Percentiles rank a stretch among this genome's conserved stretches.
These are phyloP conservation scores for Leccinum variabile DNA, from an alignment of 1,284 basidiomycete genomes.

Conservation along the genomic window DNA sequence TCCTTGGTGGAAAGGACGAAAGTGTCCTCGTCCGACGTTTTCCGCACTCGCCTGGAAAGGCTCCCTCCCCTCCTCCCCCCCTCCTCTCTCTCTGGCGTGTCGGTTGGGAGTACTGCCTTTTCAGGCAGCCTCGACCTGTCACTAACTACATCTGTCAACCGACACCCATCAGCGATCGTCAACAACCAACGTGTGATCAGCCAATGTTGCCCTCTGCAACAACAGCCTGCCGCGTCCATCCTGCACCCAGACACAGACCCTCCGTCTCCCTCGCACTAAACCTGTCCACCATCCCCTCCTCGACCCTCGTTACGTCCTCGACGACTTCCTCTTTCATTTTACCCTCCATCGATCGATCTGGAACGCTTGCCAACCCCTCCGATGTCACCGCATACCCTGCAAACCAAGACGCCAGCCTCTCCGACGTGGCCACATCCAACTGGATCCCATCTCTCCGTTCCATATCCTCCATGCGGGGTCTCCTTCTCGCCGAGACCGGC, in stretches of 20 bases:
- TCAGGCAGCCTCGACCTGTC: too few species aligned
- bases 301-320: slow-evolving; percentile 27
- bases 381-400: slow-evolving; percentile 21
- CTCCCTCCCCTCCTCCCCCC: too few species aligned
- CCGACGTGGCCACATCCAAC: slow-evolving; percentile 1
- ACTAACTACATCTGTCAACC: slow-evolving; percentile 3
- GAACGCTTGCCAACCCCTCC: slow-evolving; percentile 14
- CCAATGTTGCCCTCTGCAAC: slow-evolving; percentile 15
- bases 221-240: slow-evolving; percentile 3
- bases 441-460: slow-evolving; percentile 39
- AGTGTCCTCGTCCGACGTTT: too few species aligned
- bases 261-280: slow-evolving; percentile 22
- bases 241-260: slow-evolving; percentile 8
- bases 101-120: too few species aligned
- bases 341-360: slow-evolving; percentile 16
- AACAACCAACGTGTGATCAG: slow-evolving; percentile 5
- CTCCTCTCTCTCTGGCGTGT: too few species aligned
- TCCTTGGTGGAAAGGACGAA: too few species aligned
- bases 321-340: slow-evolving; percentile 29
- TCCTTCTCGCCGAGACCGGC: slow-evolving; percentile 45
- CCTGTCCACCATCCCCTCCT: slow-evolving; percentile 32
- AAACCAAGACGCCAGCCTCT: slow-evolving; percentile 8
- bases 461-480: slow-evolving; percentile 42
- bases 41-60: too few species aligned
- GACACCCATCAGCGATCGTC: slow-evolving; percentile 1